Base-by-base conservation (phyloP, 75 land plant species). In the Picea sitchensis region DNA sequence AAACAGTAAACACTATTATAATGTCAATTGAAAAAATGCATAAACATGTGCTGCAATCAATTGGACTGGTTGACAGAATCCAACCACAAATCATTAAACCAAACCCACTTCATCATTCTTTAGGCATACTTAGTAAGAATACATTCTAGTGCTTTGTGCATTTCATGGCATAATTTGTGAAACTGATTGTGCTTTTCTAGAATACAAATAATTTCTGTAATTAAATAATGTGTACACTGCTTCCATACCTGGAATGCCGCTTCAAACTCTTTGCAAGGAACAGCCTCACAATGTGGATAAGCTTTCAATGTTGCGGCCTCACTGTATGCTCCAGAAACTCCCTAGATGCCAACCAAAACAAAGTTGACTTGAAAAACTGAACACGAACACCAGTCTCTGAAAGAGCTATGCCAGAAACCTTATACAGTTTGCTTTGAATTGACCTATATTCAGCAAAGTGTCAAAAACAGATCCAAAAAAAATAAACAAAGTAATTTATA, bases 261-360 rank as follows among this genome's bases (percentile, higher is more conserved):
- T 41, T 88, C 90, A 72, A 88, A 88, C 76, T 88, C 89, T 73
- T 87, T 82, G 75, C 90, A 88, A 32, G 90, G 90, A 61, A 88
- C 90, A 32, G 90, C 90, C 75, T 88, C 89, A 65, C 89, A 88
- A 54, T 81, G 34, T 21, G 90, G 90, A 80, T 87, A 88, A 31
- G 90, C 90, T 59, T 82, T 88, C 56, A 73, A 54, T 23, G 90
- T 88, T 41, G 89, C 90, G 2, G 89, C 82, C 68, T 88, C 90
- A 75, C 90, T 88, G 77, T 88, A 88, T 59, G 90, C 90, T 41
- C 90, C 90, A 86, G 90, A 89, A 79, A 86, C 88, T 31, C 90
- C 90, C 90, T 88, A 80, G 34, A 30, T 14, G 21, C 3, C 32
- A 57, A 13, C 4, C 54, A 44, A 13, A 21, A 75, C 60, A 14